phyloP scores from a whole-genome alignment of 1,139 yeast species.

The Groenewaldozyma sp. region DNA sequence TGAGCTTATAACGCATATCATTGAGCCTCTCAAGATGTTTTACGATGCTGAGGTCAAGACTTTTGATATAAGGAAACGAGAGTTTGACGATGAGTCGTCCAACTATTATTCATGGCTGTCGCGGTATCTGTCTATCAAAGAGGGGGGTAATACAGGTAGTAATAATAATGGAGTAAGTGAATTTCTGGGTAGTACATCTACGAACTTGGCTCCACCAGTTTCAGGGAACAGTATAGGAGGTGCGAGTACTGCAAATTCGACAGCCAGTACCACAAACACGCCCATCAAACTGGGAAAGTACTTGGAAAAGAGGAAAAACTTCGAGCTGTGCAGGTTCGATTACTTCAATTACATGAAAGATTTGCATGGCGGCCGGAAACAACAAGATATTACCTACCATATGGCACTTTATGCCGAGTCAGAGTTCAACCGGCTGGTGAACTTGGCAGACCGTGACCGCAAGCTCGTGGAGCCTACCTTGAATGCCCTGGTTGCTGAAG shows the following conservation, averaged over 20 bases:
- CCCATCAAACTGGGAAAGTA: conserved; percentile 32
- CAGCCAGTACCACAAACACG: neutral
- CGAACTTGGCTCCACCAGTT: neutral
- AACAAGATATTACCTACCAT: conserved; percentile 32
- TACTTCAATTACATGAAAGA: conserved; percentile 58
- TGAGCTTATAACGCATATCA: conserved; percentile 27
- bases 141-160: conserved; percentile 27
- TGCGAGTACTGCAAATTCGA: neutral
- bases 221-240: too few species aligned
- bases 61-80: conserved; percentile 38
- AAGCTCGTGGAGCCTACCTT: conserved; percentile 25
- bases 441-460: conserved; percentile 19
- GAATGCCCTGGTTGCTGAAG: conserved; percentile 26
- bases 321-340: conserved; percentile 63
- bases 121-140: conserved; percentile 57
- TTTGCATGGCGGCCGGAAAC: conserved; percentile 43
- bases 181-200: neutral
- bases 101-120: conserved; percentile 71
- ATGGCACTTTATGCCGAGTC: conserved; percentile 32
- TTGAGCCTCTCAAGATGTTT: conserved; percentile 33
- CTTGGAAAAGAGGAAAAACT: conserved; percentile 46
- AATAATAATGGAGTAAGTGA: neutral
- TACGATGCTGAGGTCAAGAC: conserved; percentile 36
- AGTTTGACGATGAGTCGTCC: conserved; percentile 63
- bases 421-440: conserved; percentile 23